A percentile compares a stretch with the other conserved stretches of the same genome.
These are phyloP conservation scores for Russula ochroleuca DNA, from an alignment of 768 basidiomycete species.

Conservation along the genomic window DNA sequence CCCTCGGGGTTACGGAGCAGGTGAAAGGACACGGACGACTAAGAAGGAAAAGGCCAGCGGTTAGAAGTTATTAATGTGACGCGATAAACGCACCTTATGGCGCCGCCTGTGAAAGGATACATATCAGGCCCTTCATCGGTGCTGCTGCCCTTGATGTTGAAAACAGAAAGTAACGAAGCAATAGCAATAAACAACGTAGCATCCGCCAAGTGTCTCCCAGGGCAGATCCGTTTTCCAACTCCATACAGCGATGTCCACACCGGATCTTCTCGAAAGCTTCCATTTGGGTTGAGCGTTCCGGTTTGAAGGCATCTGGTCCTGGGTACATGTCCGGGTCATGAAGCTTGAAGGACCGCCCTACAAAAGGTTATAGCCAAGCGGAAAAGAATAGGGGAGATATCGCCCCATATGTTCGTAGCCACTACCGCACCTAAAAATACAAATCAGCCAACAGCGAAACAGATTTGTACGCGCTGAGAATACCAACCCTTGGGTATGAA, in stretches of 20 bases:
- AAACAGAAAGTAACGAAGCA: background rate
- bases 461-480: background rate
- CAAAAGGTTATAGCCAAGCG: background rate
- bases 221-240: background rate
- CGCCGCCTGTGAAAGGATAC: background rate
- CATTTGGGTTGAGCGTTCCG: background rate
- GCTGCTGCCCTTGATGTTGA: background rate
- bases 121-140: background rate
- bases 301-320: background rate
- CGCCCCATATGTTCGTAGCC: slow-evolving; percentile 26
- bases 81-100: background rate
- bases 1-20: background rate
- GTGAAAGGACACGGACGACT: background rate
- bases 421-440: slow-evolving; percentile 22
- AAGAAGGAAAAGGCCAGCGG: background rate
- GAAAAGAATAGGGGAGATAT: too few species aligned
- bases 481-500: slow-evolving; percentile 24
- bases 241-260: background rate
- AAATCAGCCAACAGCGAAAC: background rate
- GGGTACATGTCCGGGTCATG: background rate
- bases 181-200: background rate
- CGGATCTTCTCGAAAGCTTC: background rate
- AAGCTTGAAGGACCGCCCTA: background rate
- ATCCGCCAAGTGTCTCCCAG: background rate
- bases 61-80: background rate